Conservation (phyloP, 2,329 filamentous ascomycete genomes). For the Phoma sp. region DNA sequence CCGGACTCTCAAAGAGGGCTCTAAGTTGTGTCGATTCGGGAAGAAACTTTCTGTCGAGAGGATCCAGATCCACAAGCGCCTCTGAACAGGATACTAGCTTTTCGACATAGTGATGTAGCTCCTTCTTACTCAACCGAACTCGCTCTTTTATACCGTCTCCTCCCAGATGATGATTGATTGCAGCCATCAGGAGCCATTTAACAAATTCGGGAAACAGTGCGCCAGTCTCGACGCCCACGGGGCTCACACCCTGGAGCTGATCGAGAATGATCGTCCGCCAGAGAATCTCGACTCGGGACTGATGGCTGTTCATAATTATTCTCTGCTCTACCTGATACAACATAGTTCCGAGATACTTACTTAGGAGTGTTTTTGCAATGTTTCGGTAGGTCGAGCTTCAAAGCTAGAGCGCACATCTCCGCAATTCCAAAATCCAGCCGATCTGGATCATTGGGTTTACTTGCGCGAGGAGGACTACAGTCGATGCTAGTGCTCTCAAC, state of each 20-base stretch:
- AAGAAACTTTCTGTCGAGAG: background rate
- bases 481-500: background rate
- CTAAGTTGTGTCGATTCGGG: background rate
- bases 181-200: background rate
- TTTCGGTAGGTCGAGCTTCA: background rate
- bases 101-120: background rate
- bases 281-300: background rate
- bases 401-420: background rate
- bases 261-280: background rate
- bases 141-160: background rate
- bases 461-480: background rate
- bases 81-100: background rate
- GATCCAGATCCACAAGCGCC: background rate
- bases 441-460: background rate
- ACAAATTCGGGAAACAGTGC: background rate
- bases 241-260: background rate
- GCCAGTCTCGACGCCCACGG: background rate
- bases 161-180: background rate
- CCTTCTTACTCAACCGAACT: background rate
- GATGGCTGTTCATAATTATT: background rate
- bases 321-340: background rate
- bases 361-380: background rate
- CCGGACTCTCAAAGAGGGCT: background rate
- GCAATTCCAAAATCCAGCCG: background rate
- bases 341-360: background rate